Evolutionary conservation across 2,329 filamentous ascomycete species (phyloP), one percentile per base, ranked within the genome.

Genomic region (Hymenoscyphus salicellus): DNA sequence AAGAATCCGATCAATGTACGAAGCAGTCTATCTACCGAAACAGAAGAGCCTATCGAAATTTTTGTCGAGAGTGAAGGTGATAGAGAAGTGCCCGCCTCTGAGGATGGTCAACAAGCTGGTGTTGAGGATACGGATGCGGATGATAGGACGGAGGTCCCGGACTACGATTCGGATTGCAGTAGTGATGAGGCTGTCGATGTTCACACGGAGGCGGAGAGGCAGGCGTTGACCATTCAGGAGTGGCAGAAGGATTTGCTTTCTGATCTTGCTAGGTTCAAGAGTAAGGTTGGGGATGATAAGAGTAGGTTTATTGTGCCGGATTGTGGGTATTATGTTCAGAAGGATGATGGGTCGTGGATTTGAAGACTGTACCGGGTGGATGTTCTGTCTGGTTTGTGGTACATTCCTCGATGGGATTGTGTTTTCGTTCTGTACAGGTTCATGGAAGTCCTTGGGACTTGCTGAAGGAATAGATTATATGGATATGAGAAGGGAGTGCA

Each of bases 261-360:
- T 71, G 93, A 98, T 71, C 75, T 96, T 62, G 85, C 84, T 33
- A 76, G 94, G 74, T 96, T 96, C 79, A 89, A 89, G 76, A 87
- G 87, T 72, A 98, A 97, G 80, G 87, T 98, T 68, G 88, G 86
- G 6, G 92, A 95, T 72, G 95, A 98, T 76, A 86, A 90, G 76
- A 80, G 80, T 63, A 81, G 91, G 46, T 95, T 87, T 65, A 78
- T 82, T 52, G 11, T 11, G 10, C 46, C 46, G 20, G 46, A 52
- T 2, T 14, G n/a, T 52, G 46, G 46, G 3, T 52, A 23, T 14
- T 52, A 52, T 4, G 46, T 52, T 26, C 46, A 52, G 10, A 52
- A 52, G 20, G 2, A 20, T 14, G 20, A 52, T 26, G 46, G 46
- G 2, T 52, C 46, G n/a, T 52, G 46, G 46, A 52, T 23, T 52